Conservation (phyloP, 768 basidiomycete species). For the Termitomyces sp. region DNA sequence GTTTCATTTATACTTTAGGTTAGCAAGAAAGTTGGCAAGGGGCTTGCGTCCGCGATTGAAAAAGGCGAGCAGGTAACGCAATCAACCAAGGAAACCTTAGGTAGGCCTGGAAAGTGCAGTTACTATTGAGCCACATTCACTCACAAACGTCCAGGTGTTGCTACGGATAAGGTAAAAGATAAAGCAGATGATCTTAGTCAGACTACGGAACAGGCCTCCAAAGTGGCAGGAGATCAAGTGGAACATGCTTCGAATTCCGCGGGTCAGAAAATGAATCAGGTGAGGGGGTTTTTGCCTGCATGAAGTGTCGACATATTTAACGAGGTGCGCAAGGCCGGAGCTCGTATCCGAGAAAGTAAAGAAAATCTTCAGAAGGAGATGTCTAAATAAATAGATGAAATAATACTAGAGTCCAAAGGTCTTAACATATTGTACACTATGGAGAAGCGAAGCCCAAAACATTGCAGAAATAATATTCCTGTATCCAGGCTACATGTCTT, state of each 20-base stretch:
- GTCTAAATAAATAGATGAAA: slow-evolving; percentile 10
- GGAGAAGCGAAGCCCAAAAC: too few relatives aligned
- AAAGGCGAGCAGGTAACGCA: slow-evolving; percentile 36
- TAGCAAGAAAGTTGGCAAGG: slow-evolving; percentile 38
- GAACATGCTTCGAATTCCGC: slow-evolving; percentile 25
- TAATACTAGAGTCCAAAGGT: too few relatives aligned
- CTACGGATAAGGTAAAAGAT: slow-evolving; percentile 25
- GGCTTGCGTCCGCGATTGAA: slow-evolving; percentile 41
- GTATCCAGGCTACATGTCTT: too few relatives aligned
- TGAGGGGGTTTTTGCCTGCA: slow-evolving; percentile 6
- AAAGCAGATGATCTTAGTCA: slow-evolving; percentile 27
- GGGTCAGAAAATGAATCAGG: slow-evolving; percentile 34
- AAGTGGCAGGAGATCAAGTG: slow-evolving; percentile 27
- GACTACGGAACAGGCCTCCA: slow-evolving; percentile 27
- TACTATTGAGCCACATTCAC: background rate
- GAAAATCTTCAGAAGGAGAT: slow-evolving; percentile 28
- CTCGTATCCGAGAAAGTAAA: slow-evolving; percentile 28
- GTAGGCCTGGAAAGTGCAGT: slow-evolving; percentile 18
- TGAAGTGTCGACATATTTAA: background rate
- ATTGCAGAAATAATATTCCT: too few relatives aligned
- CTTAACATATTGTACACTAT: too few relatives aligned
- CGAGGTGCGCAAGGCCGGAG: slow-evolving; percentile 20
- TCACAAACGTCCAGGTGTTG: slow-evolving; percentile 23
- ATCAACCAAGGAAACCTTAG: slow-evolving; percentile 34
- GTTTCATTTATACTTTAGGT: slow-evolving; percentile 23